Evolutionary conservation across 768 basidiomycete species (phyloP).

Genomic region (Favolaschia claudopus): DNA sequence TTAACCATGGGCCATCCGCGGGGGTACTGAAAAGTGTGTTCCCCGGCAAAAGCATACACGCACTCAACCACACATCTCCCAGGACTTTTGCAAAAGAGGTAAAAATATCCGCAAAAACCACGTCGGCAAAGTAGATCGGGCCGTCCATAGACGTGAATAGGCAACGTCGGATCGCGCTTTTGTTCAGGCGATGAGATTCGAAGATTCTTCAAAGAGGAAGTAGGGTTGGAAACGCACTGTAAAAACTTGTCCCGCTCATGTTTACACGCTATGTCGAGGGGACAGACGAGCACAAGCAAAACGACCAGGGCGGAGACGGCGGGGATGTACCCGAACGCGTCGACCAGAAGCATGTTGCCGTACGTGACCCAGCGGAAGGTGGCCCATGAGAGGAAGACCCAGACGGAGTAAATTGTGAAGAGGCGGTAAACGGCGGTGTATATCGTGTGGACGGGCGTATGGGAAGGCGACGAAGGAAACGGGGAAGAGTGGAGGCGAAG

Average conservation of each 20-base stretch:
- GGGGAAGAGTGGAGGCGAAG: constrained; percentile 51
- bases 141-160: constrained; percentile 65
- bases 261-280: constrained; percentile 72
- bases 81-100: constrained; percentile 98
- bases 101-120: constrained; percentile 93
- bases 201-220: constrained; percentile 8
- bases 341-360: constrained; percentile 66
- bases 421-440: constrained; percentile 74
- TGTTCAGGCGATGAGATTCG: constrained; percentile 1
- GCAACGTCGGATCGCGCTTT: constrained; percentile 82
- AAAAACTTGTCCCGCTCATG: constrained; percentile 80
- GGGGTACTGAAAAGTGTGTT: constrained; percentile 77
- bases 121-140: constrained; percentile 87
- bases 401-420: constrained; percentile 63
- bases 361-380: constrained; percentile 68
- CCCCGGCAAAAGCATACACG: constrained; percentile 86
- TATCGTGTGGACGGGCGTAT: constrained; percentile 45
- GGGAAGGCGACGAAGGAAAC: constrained; percentile 39
- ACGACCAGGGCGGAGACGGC: constrained; percentile 68
- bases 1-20: constrained; percentile 63
- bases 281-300: constrained; percentile 66
- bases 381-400: constrained; percentile 74
- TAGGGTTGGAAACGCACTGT: constrained; percentile 58
- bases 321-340: constrained; percentile 80
- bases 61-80: constrained; percentile 91